Evolutionary conservation across 129 eudicot species (phyloP).

Genomic region (carrot (Daucus carota)): DH1_v3.0 NC_030386.2:35322001-35322500

Average conservation of each 20-base stretch:
- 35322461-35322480: slow-evolving; percentile 68
- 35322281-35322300: not conserved
- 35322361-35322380: not conserved
- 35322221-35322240: not conserved
- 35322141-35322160: not conserved
- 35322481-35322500: slow-evolving; percentile 78
- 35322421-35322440: not conserved
- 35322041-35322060: not conserved
- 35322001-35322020: not conserved
- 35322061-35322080: not conserved
- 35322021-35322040: not conserved
- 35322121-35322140: not conserved
- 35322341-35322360: not conserved
- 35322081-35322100: not conserved
- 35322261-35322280: not conserved
- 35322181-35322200: not conserved
- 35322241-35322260: not conserved
- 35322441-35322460: not conserved
- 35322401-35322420: not conserved
- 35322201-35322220: not conserved
- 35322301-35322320: not conserved
- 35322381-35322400: not conserved
- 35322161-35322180: not conserved
- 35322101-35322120: not conserved
- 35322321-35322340: not conserved